Percentiles rank a stretch among this genome's conserved stretches.
Evolutionary conservation across 208 protist species (phyloP).

Genomic region (Leishmania major): DNA sequence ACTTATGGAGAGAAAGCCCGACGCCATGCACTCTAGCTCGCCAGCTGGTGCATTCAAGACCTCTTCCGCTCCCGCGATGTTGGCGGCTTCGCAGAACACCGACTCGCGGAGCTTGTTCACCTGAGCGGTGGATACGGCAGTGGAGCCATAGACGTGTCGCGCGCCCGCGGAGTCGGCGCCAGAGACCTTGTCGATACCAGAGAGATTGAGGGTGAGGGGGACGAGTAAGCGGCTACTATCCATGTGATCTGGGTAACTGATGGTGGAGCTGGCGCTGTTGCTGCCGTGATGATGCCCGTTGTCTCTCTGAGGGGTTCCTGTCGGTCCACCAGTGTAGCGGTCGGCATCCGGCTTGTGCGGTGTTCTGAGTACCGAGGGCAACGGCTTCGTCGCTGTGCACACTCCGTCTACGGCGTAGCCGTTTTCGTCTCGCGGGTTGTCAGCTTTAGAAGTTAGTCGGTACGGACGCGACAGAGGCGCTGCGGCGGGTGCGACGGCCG

Average conservation of each 20-base stretch:
- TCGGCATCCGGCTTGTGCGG: too few species aligned
- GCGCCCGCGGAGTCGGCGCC: not conserved
- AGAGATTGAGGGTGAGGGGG: not conserved
- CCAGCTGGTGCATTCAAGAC: slow-evolving; percentile 4
- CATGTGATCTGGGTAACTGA: not conserved
- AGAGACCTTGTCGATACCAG: not conserved
- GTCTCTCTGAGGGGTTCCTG: too few species aligned
- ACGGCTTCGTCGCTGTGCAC: not conserved
- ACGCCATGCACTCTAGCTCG: slow-evolving; percentile 42
- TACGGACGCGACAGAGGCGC: not conserved
- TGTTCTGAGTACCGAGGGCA: too few species aligned
- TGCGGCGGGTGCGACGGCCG: not conserved
- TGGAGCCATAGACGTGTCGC: not conserved
- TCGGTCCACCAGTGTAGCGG: too few species aligned
- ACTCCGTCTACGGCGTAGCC: not conserved
- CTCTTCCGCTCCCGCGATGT: slow-evolving; percentile 3
- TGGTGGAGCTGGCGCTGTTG: not conserved
- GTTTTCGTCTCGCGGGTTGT: not conserved
- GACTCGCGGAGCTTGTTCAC: not conserved
- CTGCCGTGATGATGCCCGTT: too few species aligned
- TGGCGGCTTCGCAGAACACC: not conserved
- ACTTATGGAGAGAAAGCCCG: slow-evolving; percentile 33
- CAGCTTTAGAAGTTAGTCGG: not conserved
- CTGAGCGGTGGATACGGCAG: not conserved
- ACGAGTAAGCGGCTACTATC: not conserved